phyloP scores from a whole-genome alignment of 306 rosid species.

The Gastrolobium bilobum region DNA sequence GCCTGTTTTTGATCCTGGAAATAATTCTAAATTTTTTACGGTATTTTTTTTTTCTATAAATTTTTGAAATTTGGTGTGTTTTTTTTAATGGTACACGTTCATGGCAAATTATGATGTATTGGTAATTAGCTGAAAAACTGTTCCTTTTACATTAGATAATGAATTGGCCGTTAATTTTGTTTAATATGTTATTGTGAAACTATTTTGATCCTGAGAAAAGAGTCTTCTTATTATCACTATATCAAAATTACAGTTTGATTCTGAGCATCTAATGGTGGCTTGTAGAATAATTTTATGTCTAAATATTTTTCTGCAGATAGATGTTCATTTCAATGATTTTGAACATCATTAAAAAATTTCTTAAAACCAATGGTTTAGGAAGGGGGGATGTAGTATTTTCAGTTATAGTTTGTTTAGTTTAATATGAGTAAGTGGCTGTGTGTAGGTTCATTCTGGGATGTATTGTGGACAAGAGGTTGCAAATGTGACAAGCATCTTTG shows the following conservation, averaged over 20 bases:
- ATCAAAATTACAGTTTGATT: background rate
- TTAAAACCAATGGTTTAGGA: slow-evolving; percentile 41
- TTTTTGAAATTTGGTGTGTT: background rate
- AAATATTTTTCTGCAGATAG: slow-evolving; percentile 18
- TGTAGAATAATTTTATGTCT: slow-evolving; percentile 5
- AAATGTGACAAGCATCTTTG: slow-evolving; percentile 60
- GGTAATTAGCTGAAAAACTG: slow-evolving; percentile 1
- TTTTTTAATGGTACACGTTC: background rate
- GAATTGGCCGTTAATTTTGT: background rate
- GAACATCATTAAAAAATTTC: background rate
- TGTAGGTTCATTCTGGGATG: slow-evolving; percentile 67
- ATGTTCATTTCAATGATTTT: slow-evolving; percentile 41
- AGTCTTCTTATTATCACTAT: background rate
- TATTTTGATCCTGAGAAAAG: background rate
- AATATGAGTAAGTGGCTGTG: slow-evolving; percentile 62
- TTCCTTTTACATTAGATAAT: background rate
- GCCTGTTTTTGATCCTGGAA: background rate
- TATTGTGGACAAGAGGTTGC: slow-evolving; percentile 64
- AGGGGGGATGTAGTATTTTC: slow-evolving; percentile 23
- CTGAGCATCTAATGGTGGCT: background rate
- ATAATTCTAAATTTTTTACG: background rate
- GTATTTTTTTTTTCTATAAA: background rate
- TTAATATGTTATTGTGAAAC: background rate
- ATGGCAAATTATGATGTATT: background rate
- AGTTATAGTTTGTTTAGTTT: slow-evolving; percentile 52